Evolutionary conservation across 2,329 filamentous ascomycete species (phyloP), one percentile per base, ranked within the genome.

Genomic region (Trichophyton equinum): DNA sequence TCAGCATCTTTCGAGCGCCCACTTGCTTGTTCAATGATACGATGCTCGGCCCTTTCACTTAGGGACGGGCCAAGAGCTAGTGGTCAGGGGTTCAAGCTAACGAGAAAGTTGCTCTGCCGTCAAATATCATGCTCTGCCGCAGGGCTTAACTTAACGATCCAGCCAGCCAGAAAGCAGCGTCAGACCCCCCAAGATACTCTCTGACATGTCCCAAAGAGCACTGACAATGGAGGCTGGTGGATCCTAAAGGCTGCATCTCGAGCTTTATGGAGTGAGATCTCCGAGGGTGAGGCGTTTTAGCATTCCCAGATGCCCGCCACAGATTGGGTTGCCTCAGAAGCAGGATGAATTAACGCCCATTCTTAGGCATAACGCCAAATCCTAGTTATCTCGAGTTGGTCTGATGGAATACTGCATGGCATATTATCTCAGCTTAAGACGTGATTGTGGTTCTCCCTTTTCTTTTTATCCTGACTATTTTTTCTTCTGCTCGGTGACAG

Each of bases 151-250:
- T 22, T 15, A 22, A 33, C 27, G 11, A 27, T 9, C 49, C 22
- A 36, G 49, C n/a, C 25, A 33, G 25, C n/a, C 25, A 33, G 25
- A 13, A 20, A 55, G 13, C 20, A 55, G 27, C 13, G 33, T 36
- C 49, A 55, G 27, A 55, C 30, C 49, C 49, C 49, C 33, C 25
- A 25, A 27, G 36, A 13, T 27, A n/a, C 25, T 36, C 49, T 55
- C 49, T 36, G 30, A 55, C 49, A 55, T 55, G 49, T 55, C 49
- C 49, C 27, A 55, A 55, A 55, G n/a, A 55, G n/a, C n/a, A 27
- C 49, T 55, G 49, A 55, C 49, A 36, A 55, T 55, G 27, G 49
- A 55, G 49, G 49, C 27, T 55, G n/a, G 49, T 55, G 49, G 49
- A 55, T 20, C 49, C 49, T 18, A 8, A 20, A 36, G 15, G 13